Conservation (phyloP, 1,284 basidiomycete species). For the Ustilago trichophora region DNA sequence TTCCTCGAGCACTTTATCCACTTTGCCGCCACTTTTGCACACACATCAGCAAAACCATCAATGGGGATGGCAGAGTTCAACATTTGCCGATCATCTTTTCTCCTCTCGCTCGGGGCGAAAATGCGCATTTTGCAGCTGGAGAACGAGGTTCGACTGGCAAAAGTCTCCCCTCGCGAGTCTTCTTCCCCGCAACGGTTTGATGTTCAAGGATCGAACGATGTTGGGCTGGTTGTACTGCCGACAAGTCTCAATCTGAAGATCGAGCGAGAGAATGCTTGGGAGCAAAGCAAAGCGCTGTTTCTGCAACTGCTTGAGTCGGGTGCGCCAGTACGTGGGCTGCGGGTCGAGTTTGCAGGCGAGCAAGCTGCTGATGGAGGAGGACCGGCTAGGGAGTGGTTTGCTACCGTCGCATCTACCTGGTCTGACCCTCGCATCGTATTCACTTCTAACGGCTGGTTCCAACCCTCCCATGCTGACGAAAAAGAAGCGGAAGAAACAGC, state of each 20-base stretch:
- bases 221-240: constrained; percentile 15
- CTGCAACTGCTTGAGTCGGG: constrained; percentile 25
- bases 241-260: constrained; percentile 21
- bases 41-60: not conserved
- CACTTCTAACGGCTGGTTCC: constrained; percentile 24
- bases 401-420: constrained; percentile 32
- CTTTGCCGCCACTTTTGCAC: constrained; percentile 12
- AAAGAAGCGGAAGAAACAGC: constrained; percentile 7
- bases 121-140: constrained; percentile 49
- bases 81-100: constrained; percentile 28
- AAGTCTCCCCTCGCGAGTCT: not conserved
- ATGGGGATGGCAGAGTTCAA: constrained; percentile 31
- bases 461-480: not conserved
- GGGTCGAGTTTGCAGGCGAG: constrained; percentile 48
- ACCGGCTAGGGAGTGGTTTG: constrained; percentile 53
- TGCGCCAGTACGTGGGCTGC: constrained; percentile 19
- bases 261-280: constrained; percentile 13
- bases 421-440: not conserved
- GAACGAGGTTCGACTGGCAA: constrained; percentile 33
- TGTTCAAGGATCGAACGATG: not conserved
- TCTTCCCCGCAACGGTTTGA: not conserved
- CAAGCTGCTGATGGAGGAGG: constrained; percentile 55
- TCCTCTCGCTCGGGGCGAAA: constrained; percentile 49
- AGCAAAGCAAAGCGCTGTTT: constrained; percentile 24
- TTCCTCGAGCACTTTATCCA: constrained; percentile 45